Evolutionary conservation across 495 filamentous ascomycete species (phyloP).

Genomic region (Pyronema domesticum): DNA sequence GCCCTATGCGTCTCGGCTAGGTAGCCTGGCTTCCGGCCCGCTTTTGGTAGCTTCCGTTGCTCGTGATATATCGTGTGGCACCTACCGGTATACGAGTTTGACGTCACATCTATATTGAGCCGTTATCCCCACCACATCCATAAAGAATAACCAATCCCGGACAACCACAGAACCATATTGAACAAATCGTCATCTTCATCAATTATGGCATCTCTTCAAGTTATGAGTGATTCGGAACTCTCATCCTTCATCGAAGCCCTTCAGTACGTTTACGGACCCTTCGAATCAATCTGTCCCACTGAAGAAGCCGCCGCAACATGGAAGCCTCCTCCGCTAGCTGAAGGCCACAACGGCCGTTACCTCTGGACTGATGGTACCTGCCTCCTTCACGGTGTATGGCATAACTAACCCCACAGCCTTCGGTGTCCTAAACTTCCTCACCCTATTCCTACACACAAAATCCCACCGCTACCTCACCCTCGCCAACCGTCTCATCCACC

Average conservation of each 20-base stretch:
- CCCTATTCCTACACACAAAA: conserved; percentile 33
- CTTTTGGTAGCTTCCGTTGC: no score
- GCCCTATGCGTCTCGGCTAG: no score
- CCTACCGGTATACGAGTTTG: no score
- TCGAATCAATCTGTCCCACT: conserved; percentile 12
- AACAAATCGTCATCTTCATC: no score
- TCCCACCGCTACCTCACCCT: conserved; percentile 34
- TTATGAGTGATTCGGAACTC: neutral
- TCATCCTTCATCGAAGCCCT: neutral
- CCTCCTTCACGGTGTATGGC: neutral
- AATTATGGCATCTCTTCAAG: no score
- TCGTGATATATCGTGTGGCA: no score
- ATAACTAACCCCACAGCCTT: conserved; percentile 29
- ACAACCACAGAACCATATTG: no score
- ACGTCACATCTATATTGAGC: no score
- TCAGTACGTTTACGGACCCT: conserved; percentile 28
- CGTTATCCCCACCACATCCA: no score
- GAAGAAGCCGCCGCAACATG: conserved; percentile 26
- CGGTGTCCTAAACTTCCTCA: conserved; percentile 49
- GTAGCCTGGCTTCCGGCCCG: no score
- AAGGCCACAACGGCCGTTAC: conserved; percentile 48
- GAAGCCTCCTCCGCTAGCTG: conserved; percentile 34
- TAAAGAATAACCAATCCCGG: no score
- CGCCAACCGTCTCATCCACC: conserved; percentile 33
- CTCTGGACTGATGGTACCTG: conserved; percentile 39